Conservation (phyloP, 805 yeast species). For the Candida tibetensis region DNA sequence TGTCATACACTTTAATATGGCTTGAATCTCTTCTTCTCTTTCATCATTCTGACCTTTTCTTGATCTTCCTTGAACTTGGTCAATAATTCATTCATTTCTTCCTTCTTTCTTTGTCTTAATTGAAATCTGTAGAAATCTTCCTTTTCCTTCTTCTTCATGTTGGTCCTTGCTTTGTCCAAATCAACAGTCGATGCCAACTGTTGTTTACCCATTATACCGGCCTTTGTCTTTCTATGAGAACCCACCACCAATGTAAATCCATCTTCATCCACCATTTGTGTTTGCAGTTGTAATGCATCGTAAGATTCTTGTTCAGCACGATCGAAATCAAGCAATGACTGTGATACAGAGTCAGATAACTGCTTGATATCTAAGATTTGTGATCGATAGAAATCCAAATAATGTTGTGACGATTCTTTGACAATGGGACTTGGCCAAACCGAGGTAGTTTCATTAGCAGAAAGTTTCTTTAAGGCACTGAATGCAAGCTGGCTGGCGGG, state of each 20-base stretch:
- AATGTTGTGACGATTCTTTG: conserved; percentile 40
- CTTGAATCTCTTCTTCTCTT: conserved; percentile 75
- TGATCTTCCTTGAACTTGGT: conserved; percentile 87
- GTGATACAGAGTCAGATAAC: conserved; percentile 56
- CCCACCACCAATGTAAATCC: conserved; percentile 93
- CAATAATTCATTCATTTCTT: conserved; percentile 84
- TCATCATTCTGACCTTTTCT: conserved; percentile 74
- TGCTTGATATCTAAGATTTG: conserved; percentile 47
- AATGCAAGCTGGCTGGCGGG: conserved; percentile 64
- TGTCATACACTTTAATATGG: conserved; percentile 78
- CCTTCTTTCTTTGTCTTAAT: conserved; percentile 88
- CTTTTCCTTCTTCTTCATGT: conserved; percentile 71
- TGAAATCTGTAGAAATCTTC: conserved; percentile 95
- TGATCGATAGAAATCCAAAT: conserved; percentile 32
- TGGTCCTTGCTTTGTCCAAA: conserved; percentile 40
- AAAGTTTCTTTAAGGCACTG: conserved; percentile 53
- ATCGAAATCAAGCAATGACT: conserved; percentile 65
- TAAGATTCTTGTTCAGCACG: conserved; percentile 62
- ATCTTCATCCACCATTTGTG: conserved; percentile 78
- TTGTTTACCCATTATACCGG: conserved; percentile 62
- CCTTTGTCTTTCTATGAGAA: conserved; percentile 76
- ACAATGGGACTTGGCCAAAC: conserved; percentile 38
- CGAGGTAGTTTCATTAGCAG: conserved; percentile 20
- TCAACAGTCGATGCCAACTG: conserved; percentile 37
- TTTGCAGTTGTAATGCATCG: conserved; percentile 53